Conservation (phyloP, 495 filamentous ascomycete species). For the Hypoxylon rickii region DNA sequence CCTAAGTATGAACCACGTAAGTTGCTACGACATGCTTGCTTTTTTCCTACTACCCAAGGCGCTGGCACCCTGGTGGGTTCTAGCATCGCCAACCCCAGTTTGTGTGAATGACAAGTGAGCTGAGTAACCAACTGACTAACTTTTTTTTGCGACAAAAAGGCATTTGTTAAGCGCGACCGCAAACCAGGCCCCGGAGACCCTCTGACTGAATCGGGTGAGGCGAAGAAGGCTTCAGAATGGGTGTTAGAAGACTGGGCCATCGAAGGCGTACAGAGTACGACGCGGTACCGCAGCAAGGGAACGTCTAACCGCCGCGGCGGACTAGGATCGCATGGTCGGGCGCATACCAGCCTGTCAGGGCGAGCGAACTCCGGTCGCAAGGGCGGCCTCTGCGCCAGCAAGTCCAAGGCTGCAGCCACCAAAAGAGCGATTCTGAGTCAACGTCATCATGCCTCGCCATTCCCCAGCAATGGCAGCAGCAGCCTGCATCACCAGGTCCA, state of each 20-base stretch:
- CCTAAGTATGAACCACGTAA: constrained; percentile 92
- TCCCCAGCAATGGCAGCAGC: not conserved
- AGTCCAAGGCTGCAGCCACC: constrained; percentile 16
- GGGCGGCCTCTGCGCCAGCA: constrained; percentile 21
- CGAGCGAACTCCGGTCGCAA: constrained; percentile 25
- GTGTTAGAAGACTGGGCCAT: constrained; percentile 46
- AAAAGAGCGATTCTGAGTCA: constrained; percentile 7
- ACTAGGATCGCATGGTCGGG: not conserved
- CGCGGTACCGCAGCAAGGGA: constrained; percentile 50
- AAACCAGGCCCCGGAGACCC: constrained; percentile 14
- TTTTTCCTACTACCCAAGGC: not conserved
- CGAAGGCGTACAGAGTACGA: constrained; percentile 52
- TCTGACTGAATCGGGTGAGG: constrained; percentile 14
- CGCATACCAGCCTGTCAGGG: constrained; percentile 6
- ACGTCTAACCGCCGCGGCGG: constrained; percentile 24
- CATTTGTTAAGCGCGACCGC: constrained; percentile 50
- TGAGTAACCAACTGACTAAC: too few species aligned
- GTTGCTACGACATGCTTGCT: constrained; percentile 38
- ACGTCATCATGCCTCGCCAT: not conserved
- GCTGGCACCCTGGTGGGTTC: not conserved
- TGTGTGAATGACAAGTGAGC: constrained; percentile 13
- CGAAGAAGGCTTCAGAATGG: constrained; percentile 51
- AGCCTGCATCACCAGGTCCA: constrained; percentile 4
- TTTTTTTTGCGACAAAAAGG: constrained; percentile 36
- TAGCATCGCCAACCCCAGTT: not conserved